Base-by-base conservation (phyloP, 202 grass and related monocot genomes). In the Bolboschoenoplectus hybrid region DNA sequence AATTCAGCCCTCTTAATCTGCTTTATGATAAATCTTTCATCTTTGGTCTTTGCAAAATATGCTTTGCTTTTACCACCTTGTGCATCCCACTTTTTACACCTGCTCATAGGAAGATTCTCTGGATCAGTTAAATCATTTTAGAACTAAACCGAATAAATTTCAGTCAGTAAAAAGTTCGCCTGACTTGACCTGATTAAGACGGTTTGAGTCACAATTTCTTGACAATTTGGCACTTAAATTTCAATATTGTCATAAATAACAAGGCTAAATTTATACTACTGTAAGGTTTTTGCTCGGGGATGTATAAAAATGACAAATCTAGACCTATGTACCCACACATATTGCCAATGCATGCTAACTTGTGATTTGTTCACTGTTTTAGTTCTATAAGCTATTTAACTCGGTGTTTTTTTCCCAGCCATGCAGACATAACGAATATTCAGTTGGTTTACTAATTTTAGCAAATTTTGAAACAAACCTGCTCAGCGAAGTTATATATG, bases 1-100 rank as follows among this genome's bases (percentile, higher is more conserved):
- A 97, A 93, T 81, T 99, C 94, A 90, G 97, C 89, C 87, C 87
- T 97, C 81, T 99, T 99, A 55, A 99, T 99, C 88, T 99, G 92
- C 85, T 99, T 99, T 84, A 99, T 99, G 81, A 99, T 94, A 63
- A 97, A 94, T 77, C 97, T 89, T 8, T 97, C 97, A 92, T 99
- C 97, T 67, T 88, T 67, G 53, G 97, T 90, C 87, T 99, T 99
- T 80, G 94, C 97, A 87, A 99, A 99, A 83, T 91, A 87, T 44
- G 93, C 92, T 73, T 93, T 99, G 67, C 89, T 94, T 88, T 99
- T 97, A 88, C 97, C 97, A 64, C 97, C 93, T 89, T 94, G 93
- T 88, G 92, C 97, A 91, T 99, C 89, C 97, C 97, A 99, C 68
- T 93, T 99, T 85, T 93, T 97, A 80, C 93, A 93, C 70, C 92